Evolutionary conservation across 371 early-diverging fungal genomes (phyloP).

Genomic region (Actinomortierella ambigua): DNA sequence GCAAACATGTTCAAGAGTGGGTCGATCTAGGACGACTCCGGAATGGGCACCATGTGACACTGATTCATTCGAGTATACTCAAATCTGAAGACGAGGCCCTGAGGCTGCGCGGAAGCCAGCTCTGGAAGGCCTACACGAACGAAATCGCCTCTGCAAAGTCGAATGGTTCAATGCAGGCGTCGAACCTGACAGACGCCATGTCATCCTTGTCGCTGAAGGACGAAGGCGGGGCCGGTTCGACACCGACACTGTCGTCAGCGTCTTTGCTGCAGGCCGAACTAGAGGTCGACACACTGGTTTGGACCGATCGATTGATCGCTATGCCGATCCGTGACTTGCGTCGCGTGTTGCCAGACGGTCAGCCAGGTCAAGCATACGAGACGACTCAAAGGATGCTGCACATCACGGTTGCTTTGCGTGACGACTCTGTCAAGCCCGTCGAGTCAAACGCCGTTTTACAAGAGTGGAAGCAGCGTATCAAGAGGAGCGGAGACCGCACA

Average conservation of each 20-base stretch:
- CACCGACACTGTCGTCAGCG: neutral
- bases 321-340: slow-evolving; percentile 8
- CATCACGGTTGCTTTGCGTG: slow-evolving; percentile 23
- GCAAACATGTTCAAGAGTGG: slow-evolving; percentile 15
- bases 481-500: no score
- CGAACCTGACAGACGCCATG: no score
- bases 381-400: slow-evolving; percentile 14
- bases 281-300: slow-evolving; percentile 12
- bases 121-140: slow-evolving; percentile 28
- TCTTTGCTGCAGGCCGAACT: neutral
- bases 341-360: slow-evolving; percentile 2
- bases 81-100: slow-evolving; percentile 6
- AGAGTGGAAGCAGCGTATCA: slow-evolving; percentile 9
- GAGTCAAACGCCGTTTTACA: slow-evolving; percentile 38
- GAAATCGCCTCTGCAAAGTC: slow-evolving; percentile 13
- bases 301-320: slow-evolving; percentile 31
- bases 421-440: slow-evolving; percentile 27
- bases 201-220: no score
- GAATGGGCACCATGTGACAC: slow-evolving; percentile 50
- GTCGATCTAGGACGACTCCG: slow-evolving; percentile 25
- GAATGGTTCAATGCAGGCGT: no score
- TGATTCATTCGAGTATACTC: slow-evolving; percentile 39
- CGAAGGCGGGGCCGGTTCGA: neutral
- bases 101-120: slow-evolving; percentile 16
- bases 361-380: slow-evolving; percentile 11